These are phyloP conservation scores for Cephalotrichum gorgonifer DNA, from an alignment of 2,329 filamentous ascomycete genomes.

Conservation along the genomic window DNA sequence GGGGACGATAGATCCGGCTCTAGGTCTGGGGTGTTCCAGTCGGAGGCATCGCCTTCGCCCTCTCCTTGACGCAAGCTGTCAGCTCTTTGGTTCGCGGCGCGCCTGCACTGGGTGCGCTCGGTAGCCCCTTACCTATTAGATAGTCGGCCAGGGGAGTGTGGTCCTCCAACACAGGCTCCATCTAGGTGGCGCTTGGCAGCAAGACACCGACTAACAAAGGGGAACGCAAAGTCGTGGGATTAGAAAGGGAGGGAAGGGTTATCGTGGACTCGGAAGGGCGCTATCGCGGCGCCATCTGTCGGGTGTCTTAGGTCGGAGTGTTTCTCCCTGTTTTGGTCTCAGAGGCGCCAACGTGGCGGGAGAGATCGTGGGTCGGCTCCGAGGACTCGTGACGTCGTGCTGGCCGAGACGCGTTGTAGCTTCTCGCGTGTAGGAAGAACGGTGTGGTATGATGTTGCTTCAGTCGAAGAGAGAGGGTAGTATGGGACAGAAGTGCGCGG, in stretches of 20 bases:
- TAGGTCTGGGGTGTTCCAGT: conserved; percentile 33
- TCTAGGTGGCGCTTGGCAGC: conserved; percentile 21
- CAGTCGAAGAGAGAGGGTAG: background rate
- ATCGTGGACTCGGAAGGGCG: background rate
- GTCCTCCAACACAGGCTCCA: conserved; percentile 84
- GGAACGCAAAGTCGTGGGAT: background rate
- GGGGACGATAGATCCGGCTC: conserved; percentile 30
- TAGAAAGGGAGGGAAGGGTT: background rate
- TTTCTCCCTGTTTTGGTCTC: background rate
- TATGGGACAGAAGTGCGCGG: background rate
- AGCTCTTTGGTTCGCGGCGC: conserved; percentile 10
- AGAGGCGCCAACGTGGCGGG: background rate
- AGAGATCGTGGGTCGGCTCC: background rate
- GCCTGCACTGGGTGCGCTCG: background rate
- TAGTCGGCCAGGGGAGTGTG: conserved; percentile 82
- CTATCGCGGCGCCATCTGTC: conserved; percentile 1
- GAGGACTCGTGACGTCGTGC: background rate
- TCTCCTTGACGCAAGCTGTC: conserved; percentile 26
- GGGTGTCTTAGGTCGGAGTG: background rate
- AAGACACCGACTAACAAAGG: background rate
- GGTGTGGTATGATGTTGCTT: too few species aligned
- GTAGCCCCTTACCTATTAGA: conserved; percentile 58
- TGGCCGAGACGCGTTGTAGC: too few species aligned
- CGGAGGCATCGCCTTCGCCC: conserved; percentile 35
- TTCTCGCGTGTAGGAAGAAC: too few species aligned